These are phyloP conservation scores for Alternaria panax DNA, from an alignment of 2,329 filamentous ascomycete species.

Conservation along the genomic window DNA sequence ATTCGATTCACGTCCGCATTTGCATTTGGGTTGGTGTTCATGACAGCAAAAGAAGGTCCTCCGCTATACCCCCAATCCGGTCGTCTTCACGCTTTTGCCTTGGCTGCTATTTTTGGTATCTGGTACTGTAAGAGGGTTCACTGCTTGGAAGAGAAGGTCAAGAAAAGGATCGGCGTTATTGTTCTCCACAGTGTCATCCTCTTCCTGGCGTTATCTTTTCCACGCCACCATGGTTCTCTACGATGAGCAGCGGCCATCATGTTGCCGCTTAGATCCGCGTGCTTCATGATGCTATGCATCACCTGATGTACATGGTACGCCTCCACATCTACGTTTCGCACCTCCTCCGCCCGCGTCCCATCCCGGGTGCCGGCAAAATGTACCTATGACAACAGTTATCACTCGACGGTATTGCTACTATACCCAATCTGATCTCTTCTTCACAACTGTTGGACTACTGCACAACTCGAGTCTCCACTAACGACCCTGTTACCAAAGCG, in stretches of 20 bases:
- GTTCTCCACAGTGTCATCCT: conserved; percentile 3
- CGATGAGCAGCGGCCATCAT: conserved; percentile 8
- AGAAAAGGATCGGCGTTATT: conserved; percentile 18
- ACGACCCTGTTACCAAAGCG: conserved; percentile 8
- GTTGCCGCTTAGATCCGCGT: not conserved
- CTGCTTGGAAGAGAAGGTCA: conserved; percentile 10
- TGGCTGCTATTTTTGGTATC: not conserved
- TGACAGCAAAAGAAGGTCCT: conserved; percentile 25
- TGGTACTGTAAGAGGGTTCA: conserved; percentile 1
- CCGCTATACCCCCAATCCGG: conserved; percentile 31
- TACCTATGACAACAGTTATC: conserved; percentile 9
- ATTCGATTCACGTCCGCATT: conserved; percentile 21
- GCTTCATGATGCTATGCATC: conserved; percentile 18
- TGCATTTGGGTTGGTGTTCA: conserved; percentile 31
- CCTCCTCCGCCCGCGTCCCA: not conserved
- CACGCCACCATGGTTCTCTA: not conserved
- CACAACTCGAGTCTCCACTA: conserved; percentile 1
- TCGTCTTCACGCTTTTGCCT: conserved; percentile 10
- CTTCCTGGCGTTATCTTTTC: not conserved
- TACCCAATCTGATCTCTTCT: conserved; percentile 19
- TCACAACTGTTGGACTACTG: conserved; percentile 8
- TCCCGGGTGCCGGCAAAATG: conserved; percentile 9
- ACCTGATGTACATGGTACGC: conserved; percentile 16
- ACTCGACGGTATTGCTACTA: conserved; percentile 11
- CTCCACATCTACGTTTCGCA: conserved; percentile 10